Evolutionary conservation across 306 rosid species (phyloP).

Genomic region (Trichosanthes cucumerina): DNA sequence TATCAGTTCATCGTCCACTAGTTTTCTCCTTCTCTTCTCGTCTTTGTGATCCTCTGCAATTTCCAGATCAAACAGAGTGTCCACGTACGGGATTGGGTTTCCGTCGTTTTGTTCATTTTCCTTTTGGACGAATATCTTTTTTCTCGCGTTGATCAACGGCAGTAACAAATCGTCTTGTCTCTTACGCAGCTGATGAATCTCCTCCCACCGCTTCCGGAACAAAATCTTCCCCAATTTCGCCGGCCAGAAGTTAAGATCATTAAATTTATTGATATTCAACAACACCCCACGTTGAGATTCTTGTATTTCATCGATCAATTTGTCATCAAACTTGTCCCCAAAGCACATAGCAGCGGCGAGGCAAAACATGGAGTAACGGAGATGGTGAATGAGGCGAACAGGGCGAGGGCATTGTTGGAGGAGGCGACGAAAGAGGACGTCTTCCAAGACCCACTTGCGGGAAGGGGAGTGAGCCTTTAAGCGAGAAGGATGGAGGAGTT

Average conservation of each 20-base stretch:
- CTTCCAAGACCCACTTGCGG: slow-evolving; percentile 11
- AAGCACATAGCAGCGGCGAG: slow-evolving; percentile 8
- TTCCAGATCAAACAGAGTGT: slow-evolving; percentile 4
- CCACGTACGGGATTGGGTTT: neutral
- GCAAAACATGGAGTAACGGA: neutral
- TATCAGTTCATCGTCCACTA: neutral
- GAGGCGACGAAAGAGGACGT: neutral
- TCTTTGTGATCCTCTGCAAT: neutral
- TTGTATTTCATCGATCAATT: neutral
- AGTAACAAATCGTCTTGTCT: neutral
- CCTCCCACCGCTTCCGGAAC: neutral
- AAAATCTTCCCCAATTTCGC: neutral
- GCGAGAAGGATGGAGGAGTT: slow-evolving; percentile 13
- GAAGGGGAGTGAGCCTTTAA: neutral
- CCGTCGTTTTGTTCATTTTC: neutral
- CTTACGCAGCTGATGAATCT: slow-evolving; percentile 3
- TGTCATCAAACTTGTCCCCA: neutral
- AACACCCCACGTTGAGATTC: slow-evolving; percentile 11
- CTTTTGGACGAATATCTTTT: too few species aligned
- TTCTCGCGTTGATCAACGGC: slow-evolving; percentile 2
- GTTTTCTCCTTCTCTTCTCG: neutral
- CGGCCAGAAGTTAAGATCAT: neutral
- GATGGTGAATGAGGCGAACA: neutral
- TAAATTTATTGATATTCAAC: neutral
- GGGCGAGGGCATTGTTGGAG: neutral